phyloP scores from a whole-genome alignment of 2,329 filamentous ascomycete genomes.

The Cercospora citrullina region DNA sequence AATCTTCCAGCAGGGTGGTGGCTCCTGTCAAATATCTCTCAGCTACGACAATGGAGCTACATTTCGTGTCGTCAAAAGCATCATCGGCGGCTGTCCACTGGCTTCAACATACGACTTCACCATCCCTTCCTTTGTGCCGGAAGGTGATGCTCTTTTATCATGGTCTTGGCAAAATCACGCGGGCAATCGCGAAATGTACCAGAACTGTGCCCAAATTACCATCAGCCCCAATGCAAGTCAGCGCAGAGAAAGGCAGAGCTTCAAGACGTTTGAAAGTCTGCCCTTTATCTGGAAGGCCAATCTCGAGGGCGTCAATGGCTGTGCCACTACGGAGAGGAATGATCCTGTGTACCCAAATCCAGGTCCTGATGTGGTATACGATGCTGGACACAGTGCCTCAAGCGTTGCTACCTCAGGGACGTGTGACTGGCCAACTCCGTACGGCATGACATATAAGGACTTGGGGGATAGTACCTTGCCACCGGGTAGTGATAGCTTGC shows the following conservation, averaged over 20 bases:
- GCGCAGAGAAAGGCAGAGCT: constrained; percentile 23
- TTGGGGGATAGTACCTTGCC: constrained; percentile 17
- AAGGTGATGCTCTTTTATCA: constrained; percentile 63
- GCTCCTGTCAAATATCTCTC: constrained; percentile 73
- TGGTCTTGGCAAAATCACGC: constrained; percentile 59
- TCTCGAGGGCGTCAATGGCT: constrained; percentile 44
- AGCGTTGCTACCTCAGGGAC: constrained; percentile 32
- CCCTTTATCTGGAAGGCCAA: constrained; percentile 50
- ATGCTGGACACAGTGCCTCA: constrained; percentile 36
- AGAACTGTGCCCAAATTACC: constrained; percentile 40
- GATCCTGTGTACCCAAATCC: constrained; percentile 46
- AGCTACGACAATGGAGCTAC: constrained; percentile 70
- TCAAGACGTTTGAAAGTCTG: constrained; percentile 36
- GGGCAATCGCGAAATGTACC: constrained; percentile 83
- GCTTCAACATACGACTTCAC: constrained; percentile 62
- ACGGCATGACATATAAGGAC: constrained; percentile 33
- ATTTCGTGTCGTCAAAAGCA: constrained; percentile 68
- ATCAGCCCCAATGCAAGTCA: constrained; percentile 46
- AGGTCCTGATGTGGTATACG: constrained; percentile 44
- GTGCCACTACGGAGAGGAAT: constrained; percentile 41
- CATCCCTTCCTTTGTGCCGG: constrained; percentile 63
- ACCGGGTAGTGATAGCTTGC: neutral
- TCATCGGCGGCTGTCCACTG: constrained; percentile 59
- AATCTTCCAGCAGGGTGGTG: constrained; percentile 52
- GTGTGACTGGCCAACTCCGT: constrained; percentile 37